Base-by-base conservation (phyloP, 306 rosid species). In the Oemleria cerasiformis region DNA sequence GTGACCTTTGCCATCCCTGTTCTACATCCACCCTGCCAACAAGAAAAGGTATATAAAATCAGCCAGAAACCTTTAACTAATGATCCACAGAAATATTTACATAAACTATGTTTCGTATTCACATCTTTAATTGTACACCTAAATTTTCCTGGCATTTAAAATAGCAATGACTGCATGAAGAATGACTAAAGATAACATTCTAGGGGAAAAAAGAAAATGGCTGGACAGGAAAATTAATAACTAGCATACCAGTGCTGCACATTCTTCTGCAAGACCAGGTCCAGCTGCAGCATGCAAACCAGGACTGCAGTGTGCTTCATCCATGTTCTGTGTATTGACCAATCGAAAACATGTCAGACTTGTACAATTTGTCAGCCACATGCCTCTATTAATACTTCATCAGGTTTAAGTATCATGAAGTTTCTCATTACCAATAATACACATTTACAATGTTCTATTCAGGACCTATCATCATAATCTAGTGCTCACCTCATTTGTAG, bases 1-100 rank as follows among this genome's bases (percentile, higher is more conserved):
- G 99, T 88, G 81, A 80, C 88, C 88, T 89, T 95, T 68, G 99
- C 97, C 99, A 95, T 89, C 80, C 99, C 99, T 44, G 97, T 95
- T 70, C 99, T 90, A 75, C 99, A 95, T 67, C 97, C 99, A 79
- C 97, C 99, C 99, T 95, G 71, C 55, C 83, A 77, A 75, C 54
- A 85, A 44, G 51, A 36, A 78, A 75, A 83, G 79, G 71, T 72
- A 65, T 42, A 72, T 39, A 58, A 58, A 66, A 68, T 79, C 67
- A 78, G 75, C 8, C 25, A 65, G 53, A 20, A 36, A 39, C 23
- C 51, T 34, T 44, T 15, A n/a, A 48, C n/a, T n/a, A n/a, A n/a
- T n/a, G n/a, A n/a, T n/a, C n/a, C n/a, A n/a, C n/a, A n/a, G n/a
- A n/a, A n/a, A n/a, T n/a, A n/a, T n/a, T n/a, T n/a, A n/a, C n/a